Base-by-base conservation (phyloP, 768 basidiomycete species). In the Kwoniella dendrophila region DNA sequence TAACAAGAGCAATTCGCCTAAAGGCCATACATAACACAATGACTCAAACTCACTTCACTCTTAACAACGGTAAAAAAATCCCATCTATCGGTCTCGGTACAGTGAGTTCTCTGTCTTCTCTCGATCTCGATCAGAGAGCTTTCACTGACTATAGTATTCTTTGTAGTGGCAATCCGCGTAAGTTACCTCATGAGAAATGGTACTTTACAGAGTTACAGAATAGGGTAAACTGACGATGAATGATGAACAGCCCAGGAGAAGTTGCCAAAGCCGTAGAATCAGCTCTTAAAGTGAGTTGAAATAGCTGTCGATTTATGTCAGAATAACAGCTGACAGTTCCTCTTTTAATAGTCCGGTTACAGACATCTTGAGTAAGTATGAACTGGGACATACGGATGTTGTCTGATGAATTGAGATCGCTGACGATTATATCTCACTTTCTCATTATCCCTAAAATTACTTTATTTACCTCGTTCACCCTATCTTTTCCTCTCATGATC, bases 61-160 rank as follows among this genome's bases (percentile, higher is more conserved):
- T 80, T 57, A 74, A 66, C 74, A 79, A 73, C 63, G 79, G 79
- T 26, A 85, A 85, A 51, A 81, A 84, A 70, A 91, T 92, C 83
- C 89, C 90, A 72, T 85, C 85, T 16, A 80, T 90, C 36, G 87
- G 87, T 48, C 84, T 90, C 56, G 87, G 86, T 84, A 76, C 74
- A 22, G 74, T 76, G 57, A 73, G 74, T 73, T n/a, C n/a, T n/a
- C n/a, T n/a, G n/a, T n/a, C 18, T 16, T 24, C 27, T n/a, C 22
- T 49, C 44, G 16, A 27, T 38, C 38, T 51, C 3, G 26, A 33
- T 18, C 11, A n/a, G 1, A 7, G 12, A 26, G 33, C 14, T 41
- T 18, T 47, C 18, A 1, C 20, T 30, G 16, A 27, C 26, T 18
- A 30, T 14, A 2, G 20, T 54, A 8, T 45, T 22, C 18, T 38